Evolutionary conservation across 768 basidiomycete species (phyloP).

Genomic region (Suillus alpinus): DNA sequence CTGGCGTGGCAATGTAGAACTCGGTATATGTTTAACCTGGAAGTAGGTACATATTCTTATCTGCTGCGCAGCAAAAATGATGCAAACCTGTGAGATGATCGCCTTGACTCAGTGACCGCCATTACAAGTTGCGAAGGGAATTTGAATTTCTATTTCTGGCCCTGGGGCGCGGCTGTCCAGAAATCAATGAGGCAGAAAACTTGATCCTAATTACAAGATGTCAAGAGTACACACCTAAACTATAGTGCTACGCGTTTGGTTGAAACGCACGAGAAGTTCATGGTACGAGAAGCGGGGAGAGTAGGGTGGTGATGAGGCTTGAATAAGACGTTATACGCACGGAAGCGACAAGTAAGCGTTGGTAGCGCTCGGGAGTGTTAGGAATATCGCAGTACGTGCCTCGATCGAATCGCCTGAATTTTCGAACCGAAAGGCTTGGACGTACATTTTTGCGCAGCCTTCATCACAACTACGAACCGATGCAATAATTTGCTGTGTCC

Average conservation of each 20-base stretch:
- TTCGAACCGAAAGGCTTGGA: neutral
- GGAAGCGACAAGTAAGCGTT: neutral
- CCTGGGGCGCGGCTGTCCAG: neutral
- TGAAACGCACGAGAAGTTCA: neutral
- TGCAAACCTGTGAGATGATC: neutral
- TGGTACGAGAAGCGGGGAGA: neutral
- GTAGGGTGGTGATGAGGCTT: neutral
- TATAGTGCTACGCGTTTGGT: neutral
- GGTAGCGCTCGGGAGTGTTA: neutral
- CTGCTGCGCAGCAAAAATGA: slow-evolving; percentile 1
- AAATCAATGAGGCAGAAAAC: neutral
- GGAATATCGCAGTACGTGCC: neutral
- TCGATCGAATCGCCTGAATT: neutral
- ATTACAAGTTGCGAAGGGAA: neutral
- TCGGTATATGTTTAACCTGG: neutral
- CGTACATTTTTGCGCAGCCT: slow-evolving; percentile 2
- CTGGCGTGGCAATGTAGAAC: neutral
- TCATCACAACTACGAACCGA: neutral
- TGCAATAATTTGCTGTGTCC: neutral
- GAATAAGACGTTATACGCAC: neutral
- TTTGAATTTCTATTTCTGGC: neutral
- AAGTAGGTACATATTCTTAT: neutral
- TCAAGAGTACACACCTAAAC: neutral
- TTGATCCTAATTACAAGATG: neutral
- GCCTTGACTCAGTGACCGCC: neutral